A percentile compares a stretch with the other conserved stretches of the same genome.
Evolutionary conservation across 495 filamentous ascomycete genomes (phyloP).

Genomic region (Lepidopterella palustris): DNA sequence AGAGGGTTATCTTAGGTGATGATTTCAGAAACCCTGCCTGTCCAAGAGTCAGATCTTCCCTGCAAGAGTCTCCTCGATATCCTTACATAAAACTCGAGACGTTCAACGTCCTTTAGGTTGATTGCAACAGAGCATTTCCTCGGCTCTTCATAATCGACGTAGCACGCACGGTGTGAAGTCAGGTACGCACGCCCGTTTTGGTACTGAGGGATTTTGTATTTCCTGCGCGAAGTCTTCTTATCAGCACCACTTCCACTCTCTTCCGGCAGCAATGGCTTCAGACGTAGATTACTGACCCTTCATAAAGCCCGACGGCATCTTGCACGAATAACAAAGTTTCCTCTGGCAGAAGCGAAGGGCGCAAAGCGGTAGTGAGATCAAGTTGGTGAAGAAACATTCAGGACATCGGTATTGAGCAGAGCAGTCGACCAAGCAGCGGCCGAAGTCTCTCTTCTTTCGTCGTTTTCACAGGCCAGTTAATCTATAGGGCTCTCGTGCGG

Average conservation of each 20-base stretch:
- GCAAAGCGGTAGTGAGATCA: constrained; percentile 89
- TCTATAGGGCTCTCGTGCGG: not conserved
- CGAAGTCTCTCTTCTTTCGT: not conserved
- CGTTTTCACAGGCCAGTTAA: not conserved
- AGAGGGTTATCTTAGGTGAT: constrained; percentile 83
- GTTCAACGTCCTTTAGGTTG: constrained; percentile 84
- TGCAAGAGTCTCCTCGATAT: not conserved
- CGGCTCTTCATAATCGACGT: constrained; percentile 84
- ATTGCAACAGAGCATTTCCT: constrained; percentile 78
- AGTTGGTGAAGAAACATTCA: constrained; percentile 94
- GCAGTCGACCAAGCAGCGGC: not conserved
- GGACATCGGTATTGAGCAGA: constrained; percentile 40
- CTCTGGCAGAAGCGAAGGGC: constrained; percentile 83
- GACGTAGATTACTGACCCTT: constrained; percentile 60
- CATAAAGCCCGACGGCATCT: constrained; percentile 93
- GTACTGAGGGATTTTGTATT: constrained; percentile 88
- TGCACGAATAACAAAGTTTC: constrained; percentile 91
- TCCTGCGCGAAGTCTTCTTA: constrained; percentile 45
- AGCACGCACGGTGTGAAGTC: constrained; percentile 90
- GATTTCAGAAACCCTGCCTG: constrained; percentile 93
- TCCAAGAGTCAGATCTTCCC: constrained; percentile 5
- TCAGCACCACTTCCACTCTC: not conserved
- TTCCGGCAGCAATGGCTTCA: not conserved
- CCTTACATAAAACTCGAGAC: constrained; percentile 78
- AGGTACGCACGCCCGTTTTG: constrained; percentile 96